Percentiles rank a stretch among this genome's conserved stretches.
Conservation (phyloP, 129 eudicot genomes). For the Centaurea solstitialis region DNA sequence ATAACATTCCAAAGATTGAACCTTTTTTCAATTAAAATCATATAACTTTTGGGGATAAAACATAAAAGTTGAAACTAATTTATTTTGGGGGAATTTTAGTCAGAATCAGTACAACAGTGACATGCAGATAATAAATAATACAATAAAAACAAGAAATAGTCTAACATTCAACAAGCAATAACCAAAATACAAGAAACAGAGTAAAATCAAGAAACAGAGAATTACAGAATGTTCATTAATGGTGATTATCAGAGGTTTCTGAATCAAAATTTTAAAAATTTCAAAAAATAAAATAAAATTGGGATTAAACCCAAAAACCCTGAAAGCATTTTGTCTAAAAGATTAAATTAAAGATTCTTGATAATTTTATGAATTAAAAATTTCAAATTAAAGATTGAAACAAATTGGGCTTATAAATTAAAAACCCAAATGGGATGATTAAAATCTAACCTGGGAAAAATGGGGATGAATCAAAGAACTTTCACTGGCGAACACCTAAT, state of each 20-base stretch:
- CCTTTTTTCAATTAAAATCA: background rate
- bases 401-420: background rate
- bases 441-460: slow-evolving; percentile 27
- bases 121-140: background rate
- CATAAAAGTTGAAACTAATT: background rate
- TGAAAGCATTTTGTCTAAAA: background rate
- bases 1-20: background rate
- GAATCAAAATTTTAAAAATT: background rate
- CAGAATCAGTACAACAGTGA: background rate
- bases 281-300: background rate
- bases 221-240: background rate
- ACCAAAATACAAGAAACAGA: slow-evolving; percentile 1
- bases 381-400: slow-evolving; percentile 8
- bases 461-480: slow-evolving; percentile 15
- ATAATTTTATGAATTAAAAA: slow-evolving; percentile 1
- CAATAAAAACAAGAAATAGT: background rate
- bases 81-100: background rate
- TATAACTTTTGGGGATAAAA: background rate
- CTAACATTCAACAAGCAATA: background rate
- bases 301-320: background rate
- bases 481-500: slow-evolving; percentile 3
- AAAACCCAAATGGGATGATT: background rate
- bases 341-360: background rate
- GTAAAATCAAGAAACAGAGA: slow-evolving; percentile 1
- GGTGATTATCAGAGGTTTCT: background rate